A percentile compares a stretch with the other conserved stretches of the same genome.
Conservation (phyloP, 768 basidiomycete species). For the Hydnomerulius pinastri region DNA sequence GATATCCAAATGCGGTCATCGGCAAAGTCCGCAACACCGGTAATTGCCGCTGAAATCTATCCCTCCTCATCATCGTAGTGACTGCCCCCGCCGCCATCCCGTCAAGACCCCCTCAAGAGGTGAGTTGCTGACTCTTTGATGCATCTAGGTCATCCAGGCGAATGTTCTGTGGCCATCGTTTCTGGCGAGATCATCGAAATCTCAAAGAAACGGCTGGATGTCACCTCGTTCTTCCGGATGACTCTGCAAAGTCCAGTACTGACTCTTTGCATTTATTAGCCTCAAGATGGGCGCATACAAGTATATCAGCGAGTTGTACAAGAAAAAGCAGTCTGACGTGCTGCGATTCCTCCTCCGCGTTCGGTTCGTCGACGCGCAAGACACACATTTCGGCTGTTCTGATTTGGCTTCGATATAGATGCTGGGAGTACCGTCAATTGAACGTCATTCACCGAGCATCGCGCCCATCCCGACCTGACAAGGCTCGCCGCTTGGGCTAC, state of each 20-base stretch:
- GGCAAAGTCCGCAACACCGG: conserved; percentile 27
- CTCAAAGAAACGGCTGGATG: conserved; percentile 27
- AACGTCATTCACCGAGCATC: conserved; percentile 98
- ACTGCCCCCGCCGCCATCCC: conserved; percentile 10
- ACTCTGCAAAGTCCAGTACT: conserved; percentile 3
- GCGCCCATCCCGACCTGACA: conserved; percentile 97
- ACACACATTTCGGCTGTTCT: neutral
- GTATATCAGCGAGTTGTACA: conserved; percentile 96
- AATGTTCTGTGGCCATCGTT: conserved; percentile 3
- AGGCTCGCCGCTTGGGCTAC: conserved; percentile 97
- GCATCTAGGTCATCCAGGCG: conserved; percentile 1
- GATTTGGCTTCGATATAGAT: conserved; percentile 45
- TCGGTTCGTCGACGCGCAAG: conserved; percentile 52
- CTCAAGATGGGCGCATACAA: conserved; percentile 91
- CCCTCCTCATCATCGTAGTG: conserved; percentile 3
- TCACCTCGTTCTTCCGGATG: conserved; percentile 16
- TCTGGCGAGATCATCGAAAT: conserved; percentile 1
- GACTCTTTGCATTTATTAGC: conserved; percentile 27
- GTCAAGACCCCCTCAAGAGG: conserved; percentile 29
- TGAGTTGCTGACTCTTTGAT: conserved; percentile 18
- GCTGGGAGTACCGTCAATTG: conserved; percentile 99
- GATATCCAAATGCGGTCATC: conserved; percentile 17
- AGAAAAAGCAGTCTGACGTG: conserved; percentile 98
- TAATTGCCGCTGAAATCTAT: conserved; percentile 15
- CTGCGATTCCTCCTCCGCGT: conserved; percentile 98